Conservation (phyloP, 1,284 basidiomycete species). For the Marasmius oreades region DNA sequence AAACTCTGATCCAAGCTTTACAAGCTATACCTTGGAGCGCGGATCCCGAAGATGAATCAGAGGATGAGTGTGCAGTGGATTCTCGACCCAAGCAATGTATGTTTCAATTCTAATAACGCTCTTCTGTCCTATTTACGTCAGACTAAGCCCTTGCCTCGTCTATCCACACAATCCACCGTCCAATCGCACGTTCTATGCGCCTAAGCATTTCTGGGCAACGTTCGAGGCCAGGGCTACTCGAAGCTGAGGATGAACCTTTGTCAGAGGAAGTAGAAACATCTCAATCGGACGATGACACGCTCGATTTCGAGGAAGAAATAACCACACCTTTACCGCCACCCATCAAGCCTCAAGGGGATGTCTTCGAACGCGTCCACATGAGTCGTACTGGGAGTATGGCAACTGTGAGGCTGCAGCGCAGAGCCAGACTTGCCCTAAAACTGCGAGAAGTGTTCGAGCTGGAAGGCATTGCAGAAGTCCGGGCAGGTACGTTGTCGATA, state of each 20-base stretch:
- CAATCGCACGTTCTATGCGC: conserved; percentile 64
- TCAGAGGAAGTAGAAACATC: conserved; percentile 21
- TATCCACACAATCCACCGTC: conserved; percentile 82
- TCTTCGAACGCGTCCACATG: conserved; percentile 19
- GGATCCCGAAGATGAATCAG: conserved; percentile 55
- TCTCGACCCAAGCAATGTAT: conserved; percentile 36
- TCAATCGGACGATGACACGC: conserved; percentile 5
- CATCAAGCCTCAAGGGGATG: conserved; percentile 2
- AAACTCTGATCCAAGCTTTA: conserved; percentile 80
- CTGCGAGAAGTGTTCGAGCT: conserved; percentile 84
- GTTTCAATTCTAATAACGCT: conserved; percentile 5
- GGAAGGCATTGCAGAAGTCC: conserved; percentile 74
- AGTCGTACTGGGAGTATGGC: conserved; percentile 62
- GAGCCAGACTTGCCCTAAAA: conserved; percentile 76
- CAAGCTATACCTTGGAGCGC: conserved; percentile 78
- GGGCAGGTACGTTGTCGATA: conserved; percentile 56
- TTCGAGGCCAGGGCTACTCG: conserved; percentile 18
- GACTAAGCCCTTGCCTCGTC: conserved; percentile 58
- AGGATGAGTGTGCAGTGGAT: conserved; percentile 59
- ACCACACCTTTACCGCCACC: conserved; percentile 5
- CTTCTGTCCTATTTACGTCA: conserved; percentile 4
- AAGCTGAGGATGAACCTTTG: conserved; percentile 28
- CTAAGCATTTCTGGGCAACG: conserved; percentile 29
- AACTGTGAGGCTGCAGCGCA: conserved; percentile 67
- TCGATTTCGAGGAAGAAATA: conserved; percentile 5